Conservation (phyloP, 129 eudicot species). For the Erigeron canadensis region DNA sequence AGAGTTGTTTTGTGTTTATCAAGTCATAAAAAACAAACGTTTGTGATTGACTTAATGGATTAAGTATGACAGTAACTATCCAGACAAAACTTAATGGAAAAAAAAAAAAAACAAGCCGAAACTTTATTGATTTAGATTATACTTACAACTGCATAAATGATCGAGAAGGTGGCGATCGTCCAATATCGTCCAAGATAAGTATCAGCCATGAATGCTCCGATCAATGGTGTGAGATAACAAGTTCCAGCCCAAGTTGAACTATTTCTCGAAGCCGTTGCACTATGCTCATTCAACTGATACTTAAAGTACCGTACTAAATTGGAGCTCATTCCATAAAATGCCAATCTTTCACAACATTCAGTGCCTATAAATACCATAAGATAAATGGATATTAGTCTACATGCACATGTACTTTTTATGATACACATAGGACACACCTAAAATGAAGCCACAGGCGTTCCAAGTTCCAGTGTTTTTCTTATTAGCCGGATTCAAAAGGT, state of each 20-base stretch:
- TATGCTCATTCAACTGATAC: background rate
- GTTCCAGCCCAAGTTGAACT: background rate
- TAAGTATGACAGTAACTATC: too few species aligned
- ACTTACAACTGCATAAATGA: background rate
- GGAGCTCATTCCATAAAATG: conserved; percentile 65
- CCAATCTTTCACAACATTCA: conserved; percentile 80
- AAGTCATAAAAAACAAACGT: too few species aligned
- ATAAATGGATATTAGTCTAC: conserved; percentile 1
- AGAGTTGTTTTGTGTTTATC: too few species aligned
- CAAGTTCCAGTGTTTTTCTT: conserved; percentile 61
- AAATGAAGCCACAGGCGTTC: conserved; percentile 57
- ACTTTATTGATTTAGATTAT: too few species aligned
- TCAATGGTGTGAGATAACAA: background rate
- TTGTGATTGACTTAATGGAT: too few species aligned
- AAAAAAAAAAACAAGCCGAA: too few species aligned
- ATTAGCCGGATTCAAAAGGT: conserved; percentile 40
- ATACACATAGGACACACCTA: conserved; percentile 38
- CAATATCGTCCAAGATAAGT: background rate
- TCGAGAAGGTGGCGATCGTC: background rate
- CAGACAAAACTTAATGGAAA: too few species aligned
- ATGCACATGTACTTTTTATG: background rate
- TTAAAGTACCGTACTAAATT: background rate
- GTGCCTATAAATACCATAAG: conserved; percentile 41
- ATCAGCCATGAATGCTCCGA: background rate
- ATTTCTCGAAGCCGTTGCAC: background rate